A percentile compares a stretch with the other conserved stretches of the same genome.
Conservation (phyloP, 2,329 filamentous ascomycete genomes). For the Claviceps spartinae region DNA sequence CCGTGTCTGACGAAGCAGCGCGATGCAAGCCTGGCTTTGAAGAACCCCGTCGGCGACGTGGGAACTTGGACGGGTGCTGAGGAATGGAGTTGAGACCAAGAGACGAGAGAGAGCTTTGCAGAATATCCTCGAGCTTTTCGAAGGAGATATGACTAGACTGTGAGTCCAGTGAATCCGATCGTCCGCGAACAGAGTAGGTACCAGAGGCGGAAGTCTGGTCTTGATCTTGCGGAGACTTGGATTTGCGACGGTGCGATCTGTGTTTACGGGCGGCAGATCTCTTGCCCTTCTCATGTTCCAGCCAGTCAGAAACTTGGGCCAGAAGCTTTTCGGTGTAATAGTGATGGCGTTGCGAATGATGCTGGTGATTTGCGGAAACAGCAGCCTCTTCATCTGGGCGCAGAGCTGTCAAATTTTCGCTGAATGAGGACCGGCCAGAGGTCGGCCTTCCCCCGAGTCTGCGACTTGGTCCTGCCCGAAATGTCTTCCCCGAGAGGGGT, state of each 20-base stretch:
- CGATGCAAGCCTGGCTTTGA: slow-evolving; percentile 27
- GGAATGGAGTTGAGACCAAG: slow-evolving; percentile 35
- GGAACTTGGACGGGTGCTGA: slow-evolving; percentile 26
- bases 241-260: slow-evolving; percentile 26
- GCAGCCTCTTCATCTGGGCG: slow-evolving; percentile 16
- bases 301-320: slow-evolving; percentile 68
- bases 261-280: slow-evolving; percentile 32
- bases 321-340: slow-evolving; percentile 45
- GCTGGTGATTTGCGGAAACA: slow-evolving; percentile 11
- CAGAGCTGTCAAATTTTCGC: slow-evolving; percentile 16
- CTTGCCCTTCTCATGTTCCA: slow-evolving; percentile 63
- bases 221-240: slow-evolving; percentile 21
- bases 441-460: slow-evolving; percentile 21
- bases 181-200: slow-evolving; percentile 13
- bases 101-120: slow-evolving; percentile 50
- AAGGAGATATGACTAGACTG: slow-evolving; percentile 61
- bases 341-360: slow-evolving; percentile 20
- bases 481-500: slow-evolving; percentile 16
- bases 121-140: slow-evolving; percentile 67
- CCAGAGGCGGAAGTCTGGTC: slow-evolving; percentile 10
- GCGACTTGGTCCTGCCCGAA: slow-evolving; percentile 19
- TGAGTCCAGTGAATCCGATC: slow-evolving; percentile 46
- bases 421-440: slow-evolving; percentile 34
- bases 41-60: slow-evolving; percentile 26
- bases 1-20: slow-evolving; percentile 65